Evolutionary conservation across 768 basidiomycete species (phyloP), one percentile per base, ranked within the genome.

Genomic region (Xerocomellus amylosporus): DNA sequence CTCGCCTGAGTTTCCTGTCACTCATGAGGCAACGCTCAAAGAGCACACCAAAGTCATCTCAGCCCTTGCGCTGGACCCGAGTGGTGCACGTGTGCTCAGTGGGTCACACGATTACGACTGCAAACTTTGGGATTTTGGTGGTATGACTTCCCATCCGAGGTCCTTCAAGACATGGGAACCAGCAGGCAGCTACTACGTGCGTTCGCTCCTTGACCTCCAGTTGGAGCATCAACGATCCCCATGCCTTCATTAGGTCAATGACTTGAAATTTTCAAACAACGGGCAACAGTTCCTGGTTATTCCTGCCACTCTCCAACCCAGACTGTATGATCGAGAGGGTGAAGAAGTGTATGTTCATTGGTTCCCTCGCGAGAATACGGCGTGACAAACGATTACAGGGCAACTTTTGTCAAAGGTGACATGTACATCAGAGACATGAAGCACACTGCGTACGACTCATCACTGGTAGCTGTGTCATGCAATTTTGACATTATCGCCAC

Each of bases 81-180:
- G 95, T 20, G 97, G 97, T 54, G 94, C 96, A 13, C 85, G 97
- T 34, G 74, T 99, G 30, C 73, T 91, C 17, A 90, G 92, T 9
- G 97, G 97, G 15, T 92, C 92, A 19, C 88, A 98, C 74, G 97
- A 99, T 70, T 98, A 98, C 67, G 97, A 99, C 72, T 87, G 89
- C 72, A 98, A 98, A 74, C 72, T 99, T 50, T 99, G 96, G 95
- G 97, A 99, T 73, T 98, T 98, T 72, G 96, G 96, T 62, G 97
- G 97, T 15, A 99, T 99, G 97, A 89, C 91, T 66, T 76, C 79
- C 58, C 76, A 85, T 59, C 86, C 87, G 72, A 92, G 92, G 72
- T 95, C 97, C 15, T 98, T 99, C 82, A 90, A 95, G 75, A 90
- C 84, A 61, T 98, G 90, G 85, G 97, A 99, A 69, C 90, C 94